Conservation (phyloP, 768 basidiomycete species). For the Auriscalpium orientale region DNA sequence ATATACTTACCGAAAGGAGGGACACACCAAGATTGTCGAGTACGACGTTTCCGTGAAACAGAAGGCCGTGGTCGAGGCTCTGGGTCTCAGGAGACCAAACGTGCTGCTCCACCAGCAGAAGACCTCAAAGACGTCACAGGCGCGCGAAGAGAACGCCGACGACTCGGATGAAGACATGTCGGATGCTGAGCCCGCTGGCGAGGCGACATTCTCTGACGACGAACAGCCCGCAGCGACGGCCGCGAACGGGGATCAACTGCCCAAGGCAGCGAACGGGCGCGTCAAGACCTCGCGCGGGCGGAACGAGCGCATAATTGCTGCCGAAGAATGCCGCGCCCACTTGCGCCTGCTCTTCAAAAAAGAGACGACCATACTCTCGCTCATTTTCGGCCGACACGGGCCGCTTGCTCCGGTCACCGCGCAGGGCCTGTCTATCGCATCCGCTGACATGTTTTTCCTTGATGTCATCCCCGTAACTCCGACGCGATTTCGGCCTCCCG, state of each 20-base stretch:
- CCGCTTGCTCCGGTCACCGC: conserved; percentile 57
- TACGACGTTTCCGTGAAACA: conserved; percentile 80
- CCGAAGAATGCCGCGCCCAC: conserved; percentile 92
- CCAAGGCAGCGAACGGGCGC: conserved; percentile 62
- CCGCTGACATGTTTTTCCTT: conserved; percentile 96
- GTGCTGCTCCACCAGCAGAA: conserved; percentile 50
- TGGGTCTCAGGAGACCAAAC: conserved; percentile 62
- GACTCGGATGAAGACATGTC: conserved; percentile 46
- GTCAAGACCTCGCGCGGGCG: conserved; percentile 71
- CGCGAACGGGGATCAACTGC: conserved; percentile 25
- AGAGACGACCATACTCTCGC: conserved; percentile 71
- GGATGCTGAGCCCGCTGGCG: conserved; percentile 42
- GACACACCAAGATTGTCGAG: conserved; percentile 89
- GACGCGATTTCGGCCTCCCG: conserved; percentile 91
- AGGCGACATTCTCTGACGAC: conserved; percentile 42
- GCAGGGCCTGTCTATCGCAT: conserved; percentile 60
- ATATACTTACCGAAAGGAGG: conserved; percentile 91
- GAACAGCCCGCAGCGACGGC: conserved; percentile 25
- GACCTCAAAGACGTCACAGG: conserved; percentile 3
- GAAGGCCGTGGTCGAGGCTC: conserved; percentile 47
- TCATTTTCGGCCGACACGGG: conserved; percentile 92
- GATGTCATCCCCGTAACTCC: conserved; percentile 88
- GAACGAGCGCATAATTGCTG: conserved; percentile 83
- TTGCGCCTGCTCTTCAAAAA: conserved; percentile 82
- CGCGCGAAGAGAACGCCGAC: conserved; percentile 5